Base-by-base conservation (phyloP, 177 flowering plant genomes). In the Vitis hybrid region DNA sequence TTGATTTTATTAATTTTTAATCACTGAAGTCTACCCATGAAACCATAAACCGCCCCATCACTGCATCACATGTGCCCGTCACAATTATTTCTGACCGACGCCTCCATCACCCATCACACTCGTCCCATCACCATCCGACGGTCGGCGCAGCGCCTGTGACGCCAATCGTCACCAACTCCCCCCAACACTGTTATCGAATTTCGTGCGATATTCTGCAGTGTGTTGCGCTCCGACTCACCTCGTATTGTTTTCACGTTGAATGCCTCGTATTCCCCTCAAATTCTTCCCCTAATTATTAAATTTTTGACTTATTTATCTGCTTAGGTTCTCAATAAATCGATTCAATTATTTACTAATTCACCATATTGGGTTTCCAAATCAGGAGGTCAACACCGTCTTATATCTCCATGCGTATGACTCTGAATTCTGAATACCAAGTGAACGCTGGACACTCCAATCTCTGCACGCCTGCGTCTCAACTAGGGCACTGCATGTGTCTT, bases 221-320 rank as follows among this genome's bases (percentile, higher is more conserved):
- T 57, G 19, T 18, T 57, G 56, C 17, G 8, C 60, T 17, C 18
- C 18, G n/a, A 17, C 18, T 57, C 10, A 17, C 60, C 60, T 57
- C 60, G 60, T 57, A 57, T 57, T 57, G 24, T 17, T 17, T 17
- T 57, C 60, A 17, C 27, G 27, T 18, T 59, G 12, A 18, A 66
- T 48, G 65, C 74, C 70, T 70, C 78, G 66, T 65, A 65, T 60
- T 58, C 77, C 56, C n/a, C 67, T 62, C 46, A 46, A 52, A 61
- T 70, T 70, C 63, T 67, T 18, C 19, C 17, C 11, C 35, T 71
- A 67, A 71, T 70, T 66, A 75, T 70, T 71, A 49, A 46, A 56
- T 3, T 14, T 61, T 75, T 71, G 78, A 75, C 74, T 70, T 40
- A 54, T 15, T 51, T 6, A 4, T 1, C 27, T 6, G 4, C 4